These are phyloP conservation scores for Penicillium taxi DNA, from an alignment of 495 filamentous ascomycete species.

Conservation along the genomic window DNA sequence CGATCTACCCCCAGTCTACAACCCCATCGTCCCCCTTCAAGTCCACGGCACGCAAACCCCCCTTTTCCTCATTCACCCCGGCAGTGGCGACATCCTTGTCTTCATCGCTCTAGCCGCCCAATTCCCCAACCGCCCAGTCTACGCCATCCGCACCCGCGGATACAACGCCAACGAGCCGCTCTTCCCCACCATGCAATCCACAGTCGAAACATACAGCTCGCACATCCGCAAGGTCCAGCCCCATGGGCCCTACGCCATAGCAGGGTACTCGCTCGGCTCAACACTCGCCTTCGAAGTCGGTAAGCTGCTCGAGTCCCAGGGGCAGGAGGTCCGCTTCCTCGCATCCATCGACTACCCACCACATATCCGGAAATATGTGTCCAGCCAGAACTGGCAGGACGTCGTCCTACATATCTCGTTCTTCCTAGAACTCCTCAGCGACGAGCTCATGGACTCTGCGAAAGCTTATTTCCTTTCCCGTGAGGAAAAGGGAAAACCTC, in stretches of 20 bases:
- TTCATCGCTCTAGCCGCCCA: neutral
- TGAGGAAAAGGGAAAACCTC: too few species aligned
- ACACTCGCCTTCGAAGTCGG: neutral
- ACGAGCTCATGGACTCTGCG: too few species aligned
- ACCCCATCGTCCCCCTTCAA: neutral
- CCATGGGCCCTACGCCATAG: neutral
- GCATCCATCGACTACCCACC: neutral
- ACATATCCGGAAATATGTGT: too few species aligned
- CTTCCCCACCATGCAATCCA: neutral
- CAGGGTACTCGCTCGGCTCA: neutral
- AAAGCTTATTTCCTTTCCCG: too few species aligned
- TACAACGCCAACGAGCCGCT: neutral
- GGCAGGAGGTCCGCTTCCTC: neutral
- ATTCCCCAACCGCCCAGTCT: neutral
- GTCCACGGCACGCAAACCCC: constrained; percentile 1
- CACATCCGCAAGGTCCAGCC: neutral
- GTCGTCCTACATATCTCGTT: too few species aligned
- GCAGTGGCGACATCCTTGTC: neutral
- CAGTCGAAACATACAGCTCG: neutral
- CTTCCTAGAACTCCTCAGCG: too few species aligned
- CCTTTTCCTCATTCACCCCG: constrained; percentile 2
- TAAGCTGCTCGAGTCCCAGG: neutral
- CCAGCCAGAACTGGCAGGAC: too few species aligned
- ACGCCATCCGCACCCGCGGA: neutral
- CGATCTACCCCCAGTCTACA: too few species aligned